Percentiles rank a stretch among this genome's conserved stretches.
phyloP scores from a whole-genome alignment of 441 rosid species.

The Euphorbia corollata region DNA sequence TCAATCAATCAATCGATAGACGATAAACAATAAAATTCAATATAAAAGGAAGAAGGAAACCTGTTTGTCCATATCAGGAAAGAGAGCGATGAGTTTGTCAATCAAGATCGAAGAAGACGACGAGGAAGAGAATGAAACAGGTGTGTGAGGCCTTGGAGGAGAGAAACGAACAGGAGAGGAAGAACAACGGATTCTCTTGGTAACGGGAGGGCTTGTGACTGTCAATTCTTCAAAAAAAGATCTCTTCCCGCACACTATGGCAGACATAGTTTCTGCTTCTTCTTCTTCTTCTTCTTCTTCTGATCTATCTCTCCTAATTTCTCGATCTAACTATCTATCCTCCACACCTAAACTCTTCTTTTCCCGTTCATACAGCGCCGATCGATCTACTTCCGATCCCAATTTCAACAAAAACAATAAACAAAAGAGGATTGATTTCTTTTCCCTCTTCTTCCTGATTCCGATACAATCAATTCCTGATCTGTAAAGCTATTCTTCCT shows the following conservation, averaged over 20 bases:
- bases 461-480: background rate
- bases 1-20: background rate
- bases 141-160: conserved; percentile 36
- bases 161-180: conserved; percentile 54
- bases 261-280: conserved; percentile 73
- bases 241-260: conserved; percentile 96
- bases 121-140: conserved; percentile 14
- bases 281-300: conserved; percentile 24
- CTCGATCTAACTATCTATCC: conserved; percentile 17
- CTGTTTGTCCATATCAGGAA: conserved; percentile 87
- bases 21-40: background rate
- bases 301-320: background rate
- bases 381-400: background rate
- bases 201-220: conserved; percentile 46
- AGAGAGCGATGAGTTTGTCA: conserved; percentile 50
- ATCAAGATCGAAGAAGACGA: conserved; percentile 28
- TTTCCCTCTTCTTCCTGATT: background rate
- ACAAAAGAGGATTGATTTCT: no score
- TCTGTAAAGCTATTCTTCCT: no score
- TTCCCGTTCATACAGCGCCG: conserved; percentile 17
- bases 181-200: conserved; percentile 68
- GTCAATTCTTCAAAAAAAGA: conserved; percentile 79
- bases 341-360: conserved; percentile 16
- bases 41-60: conserved; percentile 20
- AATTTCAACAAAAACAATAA: background rate